These are phyloP conservation scores for Candida mattraensis DNA, from an alignment of 805 yeast genomes.

Conservation along the genomic window DNA sequence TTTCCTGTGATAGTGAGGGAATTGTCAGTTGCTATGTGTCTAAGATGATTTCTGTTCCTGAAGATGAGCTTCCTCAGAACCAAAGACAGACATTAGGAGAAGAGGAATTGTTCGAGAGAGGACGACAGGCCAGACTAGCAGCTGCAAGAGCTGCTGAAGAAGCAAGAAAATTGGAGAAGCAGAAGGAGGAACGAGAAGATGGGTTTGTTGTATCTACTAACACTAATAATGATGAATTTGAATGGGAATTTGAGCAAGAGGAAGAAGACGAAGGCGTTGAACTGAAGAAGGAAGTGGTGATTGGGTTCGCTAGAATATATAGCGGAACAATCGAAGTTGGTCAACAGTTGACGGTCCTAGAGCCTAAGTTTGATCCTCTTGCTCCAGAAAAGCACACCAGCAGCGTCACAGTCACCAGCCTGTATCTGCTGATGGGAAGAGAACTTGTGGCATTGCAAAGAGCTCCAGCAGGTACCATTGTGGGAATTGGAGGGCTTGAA, in stretches of 20 bases:
- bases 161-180: constrained; percentile 35
- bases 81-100: constrained; percentile 41
- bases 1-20: constrained; percentile 64
- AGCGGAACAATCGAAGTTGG: constrained; percentile 82
- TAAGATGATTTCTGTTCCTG: constrained; percentile 84
- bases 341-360: constrained; percentile 70
- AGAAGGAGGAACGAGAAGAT: constrained; percentile 12
- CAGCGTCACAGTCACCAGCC: constrained; percentile 60
- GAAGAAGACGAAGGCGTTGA: constrained; percentile 43
- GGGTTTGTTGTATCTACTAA: constrained; percentile 19
- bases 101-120: constrained; percentile 63
- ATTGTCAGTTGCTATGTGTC: constrained; percentile 79
- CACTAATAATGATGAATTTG: constrained; percentile 33
- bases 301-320: constrained; percentile 87
- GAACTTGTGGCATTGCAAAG: constrained; percentile 73
- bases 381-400: constrained; percentile 55
- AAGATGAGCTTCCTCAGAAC: constrained; percentile 69
- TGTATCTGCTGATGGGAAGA: constrained; percentile 88
- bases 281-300: constrained; percentile 56
- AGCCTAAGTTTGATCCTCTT: constrained; percentile 82
- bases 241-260: constrained; percentile 49
- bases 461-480: constrained; percentile 94
- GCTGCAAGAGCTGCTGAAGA: constrained; percentile 68
- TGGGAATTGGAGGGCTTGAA: constrained; percentile 90
- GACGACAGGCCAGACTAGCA: constrained; percentile 60